Conservation (phyloP, 495 filamentous ascomycete genomes). For the Parmelia sp. region DNA sequence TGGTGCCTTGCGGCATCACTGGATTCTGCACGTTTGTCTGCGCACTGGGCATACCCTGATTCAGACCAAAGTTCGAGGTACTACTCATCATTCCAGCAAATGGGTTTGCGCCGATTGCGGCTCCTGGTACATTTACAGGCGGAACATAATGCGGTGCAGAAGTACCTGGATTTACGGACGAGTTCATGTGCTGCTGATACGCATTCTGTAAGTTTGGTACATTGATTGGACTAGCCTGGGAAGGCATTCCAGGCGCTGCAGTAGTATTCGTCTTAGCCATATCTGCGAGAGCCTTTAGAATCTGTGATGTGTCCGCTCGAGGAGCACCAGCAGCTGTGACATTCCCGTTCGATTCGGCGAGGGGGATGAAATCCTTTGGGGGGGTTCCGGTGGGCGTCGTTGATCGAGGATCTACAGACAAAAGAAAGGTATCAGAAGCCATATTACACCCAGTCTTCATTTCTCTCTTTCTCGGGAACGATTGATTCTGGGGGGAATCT, state of each 20-base stretch:
- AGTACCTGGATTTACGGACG: conserved; percentile 43
- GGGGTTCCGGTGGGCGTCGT: conserved; percentile 79
- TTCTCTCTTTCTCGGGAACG: not conserved
- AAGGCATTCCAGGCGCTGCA: conserved; percentile 43
- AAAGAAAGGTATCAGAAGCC: conserved; percentile 32
- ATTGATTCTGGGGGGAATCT: conserved; percentile 14
- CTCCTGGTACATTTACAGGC: conserved; percentile 57
- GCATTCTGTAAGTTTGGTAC: conserved; percentile 47
- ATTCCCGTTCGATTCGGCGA: conserved; percentile 39
- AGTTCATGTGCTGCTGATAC: conserved; percentile 37
- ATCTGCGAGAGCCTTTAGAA: conserved; percentile 76
- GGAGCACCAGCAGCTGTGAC: conserved; percentile 33
- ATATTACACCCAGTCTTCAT: conserved; percentile 23
- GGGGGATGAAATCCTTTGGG: conserved; percentile 48
- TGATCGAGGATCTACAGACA: conserved; percentile 52
- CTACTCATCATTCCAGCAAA: conserved; percentile 39
- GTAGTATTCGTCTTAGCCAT: conserved; percentile 78
- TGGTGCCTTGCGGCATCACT: conserved; percentile 32
- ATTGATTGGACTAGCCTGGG: conserved; percentile 48
- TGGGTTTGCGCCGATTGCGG: conserved; percentile 45
- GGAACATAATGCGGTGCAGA: conserved; percentile 40
- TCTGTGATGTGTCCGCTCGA: conserved; percentile 59
- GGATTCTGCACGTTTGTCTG: conserved; percentile 29
- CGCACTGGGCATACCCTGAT: conserved; percentile 20
- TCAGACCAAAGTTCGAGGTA: conserved; percentile 29